phyloP scores from a whole-genome alignment of 805 yeast species.

The Suhomyces xylopsoci region DNA sequence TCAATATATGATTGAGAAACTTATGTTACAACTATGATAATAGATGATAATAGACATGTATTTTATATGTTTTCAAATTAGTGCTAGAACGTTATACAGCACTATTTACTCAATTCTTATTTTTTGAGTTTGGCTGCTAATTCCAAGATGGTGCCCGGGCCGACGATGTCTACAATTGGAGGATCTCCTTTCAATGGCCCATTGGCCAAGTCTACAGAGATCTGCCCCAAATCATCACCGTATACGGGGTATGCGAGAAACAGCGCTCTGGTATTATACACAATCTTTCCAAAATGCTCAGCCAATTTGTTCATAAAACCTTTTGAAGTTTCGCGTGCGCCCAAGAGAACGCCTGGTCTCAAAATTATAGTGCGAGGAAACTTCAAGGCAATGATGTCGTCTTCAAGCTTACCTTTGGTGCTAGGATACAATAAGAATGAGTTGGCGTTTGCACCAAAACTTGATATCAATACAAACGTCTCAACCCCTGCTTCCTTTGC shows the following conservation, averaged over 20 bases:
- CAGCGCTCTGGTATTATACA: slow-evolving; percentile 14
- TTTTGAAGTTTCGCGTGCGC: slow-evolving; percentile 49
- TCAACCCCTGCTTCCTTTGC: slow-evolving; percentile 69
- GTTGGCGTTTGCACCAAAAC: slow-evolving; percentile 56
- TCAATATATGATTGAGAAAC: background rate
- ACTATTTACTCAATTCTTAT: background rate
- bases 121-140: slow-evolving; percentile 11
- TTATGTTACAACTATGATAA: background rate
- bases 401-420: slow-evolving; percentile 76
- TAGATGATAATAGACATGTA: background rate
- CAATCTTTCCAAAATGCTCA: slow-evolving; percentile 28
- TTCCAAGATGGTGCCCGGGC: slow-evolving; percentile 17
- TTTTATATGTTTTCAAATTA: background rate
- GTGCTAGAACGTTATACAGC: background rate
- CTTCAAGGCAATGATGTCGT: slow-evolving; percentile 55
- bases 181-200: slow-evolving; percentile 12
- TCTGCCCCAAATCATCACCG: slow-evolving; percentile 65
- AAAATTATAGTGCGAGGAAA: slow-evolving; percentile 74
- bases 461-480: slow-evolving; percentile 65
- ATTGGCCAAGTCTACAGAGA: slow-evolving; percentile 44
- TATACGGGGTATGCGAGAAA: slow-evolving; percentile 41
- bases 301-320: slow-evolving; percentile 34
- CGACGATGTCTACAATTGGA: slow-evolving; percentile 22
- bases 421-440: slow-evolving; percentile 61
- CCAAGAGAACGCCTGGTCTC: slow-evolving; percentile 74